Evolutionary conservation across 768 basidiomycete genomes (phyloP), one percentile per base, ranked within the genome.

Genomic region (Termitomyces sp.): DNA sequence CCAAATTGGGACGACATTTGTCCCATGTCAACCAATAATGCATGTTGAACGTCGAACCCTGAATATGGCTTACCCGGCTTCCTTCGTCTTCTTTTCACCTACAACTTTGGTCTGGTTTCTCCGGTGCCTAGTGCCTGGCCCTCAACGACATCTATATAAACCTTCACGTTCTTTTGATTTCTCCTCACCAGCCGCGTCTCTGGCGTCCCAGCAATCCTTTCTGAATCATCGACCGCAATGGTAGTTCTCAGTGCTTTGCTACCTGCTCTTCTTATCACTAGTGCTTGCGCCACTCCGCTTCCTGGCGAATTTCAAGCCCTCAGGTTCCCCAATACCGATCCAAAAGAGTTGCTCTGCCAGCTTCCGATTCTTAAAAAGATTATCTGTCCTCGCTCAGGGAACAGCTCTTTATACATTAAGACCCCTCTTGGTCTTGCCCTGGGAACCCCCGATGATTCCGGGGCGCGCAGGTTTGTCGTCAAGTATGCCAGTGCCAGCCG

Each of bases 401-500:
- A 64, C 16, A 62, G 64, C 28, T 60, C 65, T 20, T 60, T 73
- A 40, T 74, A 63, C 40, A 67, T 75, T 35, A 22, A 62, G 18
- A 90, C 89, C 1, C 75, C 79, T 18, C 60, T 90, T 28, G 89
- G 89, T 18, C 71, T 73, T 20, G 89, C 89, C 9, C 69, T 71
- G 18, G 89, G 90, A 35, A 76, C 78, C 4, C 44, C 74, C 4
- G 83, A 84, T 63, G 72, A 74, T 18, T 69, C 77, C 50, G 84
- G 82, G 35, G 84, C 80, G 32, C 72, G 75, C 55, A 78, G 89
- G 45, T 91, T 86, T 68, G 69, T 83, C 36, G 89, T 88, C 60
- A 86, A 80, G 67, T 92, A 92, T 69, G 90, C 84, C 8, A 77
- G 76, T 59, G 86, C 87, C 7, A 62, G 75, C 15, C 79, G 90